phyloP scores from a whole-genome alignment of 192 early-diverging fungal genomes.

The Pilaira anomala region DNA sequence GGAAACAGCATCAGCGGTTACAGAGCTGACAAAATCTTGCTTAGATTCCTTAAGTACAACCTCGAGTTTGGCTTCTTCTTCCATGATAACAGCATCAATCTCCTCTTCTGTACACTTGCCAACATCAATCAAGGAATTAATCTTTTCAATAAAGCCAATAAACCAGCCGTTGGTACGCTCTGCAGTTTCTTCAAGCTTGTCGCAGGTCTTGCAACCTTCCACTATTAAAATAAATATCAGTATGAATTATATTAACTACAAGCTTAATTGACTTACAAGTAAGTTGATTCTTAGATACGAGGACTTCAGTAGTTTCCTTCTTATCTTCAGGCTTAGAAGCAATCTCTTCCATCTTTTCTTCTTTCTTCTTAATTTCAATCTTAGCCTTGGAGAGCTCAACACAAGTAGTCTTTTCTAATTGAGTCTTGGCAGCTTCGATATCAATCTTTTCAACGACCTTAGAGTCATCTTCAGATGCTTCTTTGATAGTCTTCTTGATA shows the following conservation, averaged over 20 bases:
- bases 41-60: constrained; percentile 10
- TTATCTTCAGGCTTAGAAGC: neutral
- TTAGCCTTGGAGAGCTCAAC: neutral
- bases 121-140: neutral
- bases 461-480: too few species aligned
- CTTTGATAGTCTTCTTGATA: neutral
- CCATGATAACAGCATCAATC: constrained; percentile 1
- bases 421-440: neutral
- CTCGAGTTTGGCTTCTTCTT: neutral
- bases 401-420: too few species aligned
- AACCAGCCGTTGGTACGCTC: neutral
- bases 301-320: neutral
- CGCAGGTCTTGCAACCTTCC: neutral
- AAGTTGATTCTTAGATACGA: too few species aligned
- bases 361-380: neutral
- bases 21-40: neutral
- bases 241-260: neutral
- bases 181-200: neutral
- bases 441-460: neutral
- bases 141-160: neutral
- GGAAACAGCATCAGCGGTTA: neutral
- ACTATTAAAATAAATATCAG: too few species aligned
- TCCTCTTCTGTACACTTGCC: constrained; percentile 7
- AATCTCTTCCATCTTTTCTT: neutral
- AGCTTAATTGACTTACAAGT: neutral